Base-by-base conservation (phyloP, 768 basidiomycete species). In the Daedalea quercina region DNA sequence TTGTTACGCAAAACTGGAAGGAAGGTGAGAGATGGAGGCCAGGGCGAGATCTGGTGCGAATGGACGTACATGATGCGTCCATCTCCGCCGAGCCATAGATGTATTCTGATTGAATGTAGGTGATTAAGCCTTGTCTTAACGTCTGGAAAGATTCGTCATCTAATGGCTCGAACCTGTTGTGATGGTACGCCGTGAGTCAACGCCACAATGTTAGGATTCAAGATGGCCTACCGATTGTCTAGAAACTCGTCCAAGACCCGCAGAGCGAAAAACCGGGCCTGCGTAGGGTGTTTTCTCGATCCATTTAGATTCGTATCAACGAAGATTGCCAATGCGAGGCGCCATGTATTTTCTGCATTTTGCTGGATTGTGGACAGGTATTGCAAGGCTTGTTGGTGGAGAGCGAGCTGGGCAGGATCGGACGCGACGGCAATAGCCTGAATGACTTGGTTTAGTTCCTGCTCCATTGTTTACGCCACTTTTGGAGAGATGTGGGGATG, bases 371-470 rank as follows among this genome's bases (percentile, higher is more conserved):
- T 80, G 25, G 81, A 77, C 28, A 97, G 75, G 67, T 88, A 97
- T 52, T 85, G 82, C 60, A 96, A 75, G 31, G 94, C 94, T 67
- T 94, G 86, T 54, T 84, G 86, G 69, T 94, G 90, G 31, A 95
- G 70, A 24, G 78, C 66, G 51, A 72, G 74, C 67, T 84, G 87
- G 13, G 75, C 72, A 50, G 85, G 87, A 73, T 93, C 86, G 55
- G 87, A 87, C 47, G 93, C 94, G 71, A 95, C 86, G 65, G 79
- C 73, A 69, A 94, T 92, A 45, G 94, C 94, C 70, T 85, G 87
- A 17, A 88, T 82, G 57, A 89, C 75, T 66, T 81, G 85, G 59
- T 85, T 80, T 61, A 86, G 75, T 72, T 87, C 82, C 63, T 80
- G 82, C 34, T 89, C 84, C 89, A 90, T 90, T 33, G 25, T 37